Evolutionary conservation across 2,329 filamentous ascomycete species (phyloP).

Genomic region (Nigrospora osmanthi): DNA sequence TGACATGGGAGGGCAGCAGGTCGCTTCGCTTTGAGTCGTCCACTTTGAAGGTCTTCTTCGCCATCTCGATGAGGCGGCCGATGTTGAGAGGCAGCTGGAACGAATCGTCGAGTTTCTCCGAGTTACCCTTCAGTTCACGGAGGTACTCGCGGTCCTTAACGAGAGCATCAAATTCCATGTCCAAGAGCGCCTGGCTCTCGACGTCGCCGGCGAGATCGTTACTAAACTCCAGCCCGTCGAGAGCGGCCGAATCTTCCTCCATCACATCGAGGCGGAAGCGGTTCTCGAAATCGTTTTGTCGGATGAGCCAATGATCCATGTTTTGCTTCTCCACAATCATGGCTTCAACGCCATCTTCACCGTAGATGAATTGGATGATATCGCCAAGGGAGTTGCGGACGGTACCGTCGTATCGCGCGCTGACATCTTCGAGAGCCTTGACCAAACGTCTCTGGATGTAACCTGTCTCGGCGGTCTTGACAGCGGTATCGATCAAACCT

Average conservation of each 20-base stretch:
- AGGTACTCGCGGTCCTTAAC: constrained; percentile 67
- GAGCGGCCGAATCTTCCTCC: constrained; percentile 16
- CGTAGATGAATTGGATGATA: constrained; percentile 94
- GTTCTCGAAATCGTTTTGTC: constrained; percentile 67
- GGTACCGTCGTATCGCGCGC: constrained; percentile 95
- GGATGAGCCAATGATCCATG: constrained; percentile 78
- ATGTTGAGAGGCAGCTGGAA: constrained; percentile 93
- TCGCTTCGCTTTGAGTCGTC: constrained; percentile 82
- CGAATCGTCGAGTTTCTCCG: constrained; percentile 67
- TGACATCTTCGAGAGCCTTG: constrained; percentile 95
- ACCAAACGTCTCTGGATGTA: constrained; percentile 98
- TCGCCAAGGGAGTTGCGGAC: constrained; percentile 95
- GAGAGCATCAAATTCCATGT: constrained; percentile 80
- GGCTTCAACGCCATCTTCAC: constrained; percentile 93
- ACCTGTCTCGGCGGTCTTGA: constrained; percentile 98
- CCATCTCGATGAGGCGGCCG: constrained; percentile 80
- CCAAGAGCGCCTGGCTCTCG: constrained; percentile 78
- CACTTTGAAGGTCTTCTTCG: constrained; percentile 85
- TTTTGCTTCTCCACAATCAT: constrained; percentile 89
- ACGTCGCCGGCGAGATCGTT: constrained; percentile 83
- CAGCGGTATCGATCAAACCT: constrained; percentile 98
- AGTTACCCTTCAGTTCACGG: constrained; percentile 55
- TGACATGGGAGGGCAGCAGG: constrained; percentile 78
- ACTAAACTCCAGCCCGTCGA: constrained; percentile 45
- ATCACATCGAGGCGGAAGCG: constrained; percentile 85